A percentile compares a stretch with the other conserved stretches of the same genome.
These are phyloP conservation scores for Leccinum proliferum DNA, from an alignment of 1,284 basidiomycete species.

Conservation along the genomic window DNA sequence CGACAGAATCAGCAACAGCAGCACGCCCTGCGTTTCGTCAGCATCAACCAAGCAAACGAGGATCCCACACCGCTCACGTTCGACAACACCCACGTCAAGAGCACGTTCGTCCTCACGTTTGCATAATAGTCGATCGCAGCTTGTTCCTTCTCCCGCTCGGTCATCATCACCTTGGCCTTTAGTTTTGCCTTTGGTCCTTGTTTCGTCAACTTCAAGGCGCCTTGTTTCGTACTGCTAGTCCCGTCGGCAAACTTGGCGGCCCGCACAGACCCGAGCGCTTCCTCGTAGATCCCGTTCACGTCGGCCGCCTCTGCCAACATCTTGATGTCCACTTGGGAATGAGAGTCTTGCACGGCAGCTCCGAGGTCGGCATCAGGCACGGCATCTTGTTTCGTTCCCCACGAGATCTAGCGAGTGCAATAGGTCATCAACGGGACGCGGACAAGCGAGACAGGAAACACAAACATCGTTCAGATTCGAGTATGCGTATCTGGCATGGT, in stretches of 20 bases:
- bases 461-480: constrained; percentile 75
- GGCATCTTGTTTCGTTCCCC: constrained; percentile 87
- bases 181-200: constrained; percentile 16
- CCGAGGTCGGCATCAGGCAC: constrained; percentile 72
- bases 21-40: constrained; percentile 48
- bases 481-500: constrained; percentile 61
- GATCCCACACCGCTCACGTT: constrained; percentile 49
- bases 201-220: constrained; percentile 9
- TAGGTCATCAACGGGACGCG: not conserved
- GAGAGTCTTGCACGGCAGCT: constrained; percentile 70
- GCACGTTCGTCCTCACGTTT: constrained; percentile 86
- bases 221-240: constrained; percentile 1
- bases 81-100: constrained; percentile 81
- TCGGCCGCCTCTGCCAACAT: constrained; percentile 84
- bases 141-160: constrained; percentile 61
- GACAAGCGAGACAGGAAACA: not conserved
- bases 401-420: constrained; percentile 55
- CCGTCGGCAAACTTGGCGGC: constrained; percentile 53
- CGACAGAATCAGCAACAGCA: constrained; percentile 72
- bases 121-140: constrained; percentile 86
- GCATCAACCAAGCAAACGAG: not conserved
- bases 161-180: constrained; percentile 29
- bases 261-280: constrained; percentile 79
- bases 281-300: constrained; percentile 86
- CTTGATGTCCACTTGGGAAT: constrained; percentile 85